Conservation (phyloP, 1,284 basidiomycete species). For the Leccinum insigne region DNA sequence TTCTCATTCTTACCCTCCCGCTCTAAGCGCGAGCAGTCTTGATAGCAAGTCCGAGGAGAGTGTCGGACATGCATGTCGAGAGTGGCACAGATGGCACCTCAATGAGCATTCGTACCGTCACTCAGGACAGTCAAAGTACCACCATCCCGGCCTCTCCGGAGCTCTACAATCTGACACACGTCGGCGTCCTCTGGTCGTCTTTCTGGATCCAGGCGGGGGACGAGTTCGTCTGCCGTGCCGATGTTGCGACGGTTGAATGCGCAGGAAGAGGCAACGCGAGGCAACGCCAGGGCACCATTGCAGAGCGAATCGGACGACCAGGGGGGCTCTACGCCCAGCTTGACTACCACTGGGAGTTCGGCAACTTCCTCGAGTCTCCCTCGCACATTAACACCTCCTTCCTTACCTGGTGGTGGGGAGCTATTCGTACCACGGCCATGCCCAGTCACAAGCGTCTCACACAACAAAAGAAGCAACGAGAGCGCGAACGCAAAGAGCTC, state of each 20-base stretch:
- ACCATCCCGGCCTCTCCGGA: constrained; percentile 9
- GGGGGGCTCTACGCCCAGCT: constrained; percentile 28
- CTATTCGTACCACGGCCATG: constrained; percentile 19
- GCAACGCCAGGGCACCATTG: neutral
- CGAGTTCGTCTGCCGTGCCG: constrained; percentile 11
- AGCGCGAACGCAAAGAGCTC: constrained; percentile 96
- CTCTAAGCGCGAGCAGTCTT: constrained; percentile 14
- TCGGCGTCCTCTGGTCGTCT: constrained; percentile 9
- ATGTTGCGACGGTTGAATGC: constrained; percentile 21
- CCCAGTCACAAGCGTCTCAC: constrained; percentile 87
- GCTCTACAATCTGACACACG: constrained; percentile 12
- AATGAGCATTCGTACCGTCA: constrained; percentile 27
- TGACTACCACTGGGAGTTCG: constrained; percentile 22
- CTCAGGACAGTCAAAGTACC: constrained; percentile 26
- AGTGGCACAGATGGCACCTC: constrained; percentile 24
- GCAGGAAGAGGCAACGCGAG: constrained; percentile 9
- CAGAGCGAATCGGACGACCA: constrained; percentile 6
- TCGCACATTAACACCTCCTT: constrained; percentile 7
- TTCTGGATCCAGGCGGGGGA: constrained; percentile 2
- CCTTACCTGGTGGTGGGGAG: constrained; percentile 12
- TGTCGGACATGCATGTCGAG: constrained; percentile 3
- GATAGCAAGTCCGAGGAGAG: neutral
- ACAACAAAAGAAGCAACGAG: constrained; percentile 95
- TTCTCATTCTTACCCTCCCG: constrained; percentile 29
- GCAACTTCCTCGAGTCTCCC: constrained; percentile 17